A percentile compares a stretch with the other conserved stretches of the same genome.
These are phyloP conservation scores for Cladosporium sp. DNA, from an alignment of 2,329 filamentous ascomycete species.

Conservation along the genomic window DNA sequence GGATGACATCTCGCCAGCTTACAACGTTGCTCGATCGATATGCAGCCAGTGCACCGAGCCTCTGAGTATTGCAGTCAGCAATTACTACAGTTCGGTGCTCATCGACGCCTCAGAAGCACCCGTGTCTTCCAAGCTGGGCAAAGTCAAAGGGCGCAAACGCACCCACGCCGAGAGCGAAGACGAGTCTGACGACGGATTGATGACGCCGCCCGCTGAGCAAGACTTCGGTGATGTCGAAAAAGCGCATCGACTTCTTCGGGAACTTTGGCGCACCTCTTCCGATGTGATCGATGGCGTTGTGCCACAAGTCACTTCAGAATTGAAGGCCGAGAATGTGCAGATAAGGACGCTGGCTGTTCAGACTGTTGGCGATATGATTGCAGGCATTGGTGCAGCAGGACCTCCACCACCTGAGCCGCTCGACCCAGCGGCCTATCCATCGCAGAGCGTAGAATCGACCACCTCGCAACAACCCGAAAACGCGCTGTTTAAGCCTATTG, in stretches of 20 bases:
- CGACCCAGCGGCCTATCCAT: slow-evolving; percentile 82
- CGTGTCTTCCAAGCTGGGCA: slow-evolving; percentile 37
- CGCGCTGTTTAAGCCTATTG: slow-evolving; percentile 75
- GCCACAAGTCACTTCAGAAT: slow-evolving; percentile 85
- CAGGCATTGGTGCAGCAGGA: slow-evolving; percentile 87
- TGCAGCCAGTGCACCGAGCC: slow-evolving; percentile 87
- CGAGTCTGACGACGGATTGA: slow-evolving; percentile 37
- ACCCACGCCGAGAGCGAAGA: slow-evolving; percentile 37
- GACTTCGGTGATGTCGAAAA: slow-evolving; percentile 85
- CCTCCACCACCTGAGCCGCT: slow-evolving; percentile 67
- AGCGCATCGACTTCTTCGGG: slow-evolving; percentile 81
- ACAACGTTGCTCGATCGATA: slow-evolving; percentile 92
- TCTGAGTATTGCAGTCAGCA: slow-evolving; percentile 89
- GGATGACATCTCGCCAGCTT: slow-evolving; percentile 85
- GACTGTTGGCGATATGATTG: slow-evolving; percentile 89
- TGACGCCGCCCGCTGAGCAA: slow-evolving; percentile 61
- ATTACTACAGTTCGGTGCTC: slow-evolving; percentile 96
- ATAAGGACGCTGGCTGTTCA: slow-evolving; percentile 85
- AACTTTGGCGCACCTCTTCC: slow-evolving; percentile 89
- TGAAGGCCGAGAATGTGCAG: slow-evolving; percentile 83
- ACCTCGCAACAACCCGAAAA: slow-evolving; percentile 46
- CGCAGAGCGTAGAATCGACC: slow-evolving; percentile 46
- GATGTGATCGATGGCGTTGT: slow-evolving; percentile 87
- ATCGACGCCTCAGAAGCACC: slow-evolving; percentile 63
- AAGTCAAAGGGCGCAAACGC: slow-evolving; percentile 37